Evolutionary conservation across 148 eudicot genomes (phyloP), one percentile per base, ranked within the genome.

Genomic region (Oxyria digyna): DNA sequence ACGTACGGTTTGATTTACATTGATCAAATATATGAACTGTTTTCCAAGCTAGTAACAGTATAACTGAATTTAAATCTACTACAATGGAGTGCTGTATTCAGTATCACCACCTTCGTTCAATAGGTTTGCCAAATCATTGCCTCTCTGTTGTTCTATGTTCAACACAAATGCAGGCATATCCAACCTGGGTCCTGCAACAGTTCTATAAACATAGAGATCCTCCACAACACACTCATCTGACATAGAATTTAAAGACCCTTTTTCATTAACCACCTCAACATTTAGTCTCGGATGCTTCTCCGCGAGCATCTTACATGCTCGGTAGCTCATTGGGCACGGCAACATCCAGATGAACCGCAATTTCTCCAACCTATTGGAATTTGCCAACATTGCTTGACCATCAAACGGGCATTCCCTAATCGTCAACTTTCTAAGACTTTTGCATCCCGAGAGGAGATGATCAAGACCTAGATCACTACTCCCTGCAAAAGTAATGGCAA

Each of bases 291-390:
- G 65, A 15, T 59, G 65, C 37, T 29, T 59, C 65, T 59, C 10
- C 2, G 17, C 65, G 65, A 59, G 65, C 18, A 59, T 6, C 75
- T 82, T 88, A 78, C 99, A 88, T 8, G 87, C 96, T 72, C 85
- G 85, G 64, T 75, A 85, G 78, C 87, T 94, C 63, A 94, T 89
- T 0, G 67, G 80, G 82, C 99, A 94, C 42, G 96, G 79, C 50
- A 92, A 90, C 98, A 90, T 94, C 97, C 98, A 94, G 90, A 94
- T 92, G 89, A 88, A 94, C 85, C 96, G 96, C 97, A 94, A 86
- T 85, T 90, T 86, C 90, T 87, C 92, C 78, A 89, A 74, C 88
- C 88, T 90, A 8, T 81, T 78, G 43, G 91, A 91, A 73, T 94
- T 90, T 33, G 79, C 85, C 80, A 88, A 55, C 14, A 94, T 80